Evolutionary conservation across 2,329 filamentous ascomycete species (phyloP).

Genomic region (Magnaporthiopsis poae): DNA sequence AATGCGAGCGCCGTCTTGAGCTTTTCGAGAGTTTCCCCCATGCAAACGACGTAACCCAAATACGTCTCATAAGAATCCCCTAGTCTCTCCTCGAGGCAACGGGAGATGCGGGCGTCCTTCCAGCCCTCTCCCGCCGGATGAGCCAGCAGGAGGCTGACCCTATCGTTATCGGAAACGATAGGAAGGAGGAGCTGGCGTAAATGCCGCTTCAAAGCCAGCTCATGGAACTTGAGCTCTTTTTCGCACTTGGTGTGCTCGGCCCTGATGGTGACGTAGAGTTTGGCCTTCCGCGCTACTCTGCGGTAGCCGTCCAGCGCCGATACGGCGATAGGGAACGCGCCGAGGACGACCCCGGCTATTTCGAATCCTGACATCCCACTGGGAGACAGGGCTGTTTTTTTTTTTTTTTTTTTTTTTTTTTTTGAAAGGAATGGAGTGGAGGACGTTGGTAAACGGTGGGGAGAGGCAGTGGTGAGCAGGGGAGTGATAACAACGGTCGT

Average conservation of each 20-base stretch:
- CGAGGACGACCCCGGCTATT: not conserved
- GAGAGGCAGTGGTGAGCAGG: too few relatives aligned
- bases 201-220: not conserved
- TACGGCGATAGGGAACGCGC: not conserved
- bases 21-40: too few relatives aligned
- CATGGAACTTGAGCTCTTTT: not conserved
- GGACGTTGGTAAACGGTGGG: too few relatives aligned
- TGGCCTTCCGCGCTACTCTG: not conserved
- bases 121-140: not conserved
- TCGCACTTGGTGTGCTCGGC: not conserved
- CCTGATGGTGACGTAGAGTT: not conserved
- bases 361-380: not conserved
- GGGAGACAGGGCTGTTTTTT: too few relatives aligned
- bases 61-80: too few relatives aligned
- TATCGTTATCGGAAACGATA: not conserved
- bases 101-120: not conserved
- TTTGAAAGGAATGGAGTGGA: not conserved
- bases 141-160: not conserved
- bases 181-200: not conserved
- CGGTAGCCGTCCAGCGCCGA: not conserved
- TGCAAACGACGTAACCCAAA: too few relatives aligned
- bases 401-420: too few relatives aligned
- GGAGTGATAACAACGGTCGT: too few relatives aligned
- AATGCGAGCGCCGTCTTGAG: too few relatives aligned
- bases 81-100: not conserved